phyloP scores from a whole-genome alignment of 495 filamentous ascomycete species.

The Aspergillus haitiensis region DNA sequence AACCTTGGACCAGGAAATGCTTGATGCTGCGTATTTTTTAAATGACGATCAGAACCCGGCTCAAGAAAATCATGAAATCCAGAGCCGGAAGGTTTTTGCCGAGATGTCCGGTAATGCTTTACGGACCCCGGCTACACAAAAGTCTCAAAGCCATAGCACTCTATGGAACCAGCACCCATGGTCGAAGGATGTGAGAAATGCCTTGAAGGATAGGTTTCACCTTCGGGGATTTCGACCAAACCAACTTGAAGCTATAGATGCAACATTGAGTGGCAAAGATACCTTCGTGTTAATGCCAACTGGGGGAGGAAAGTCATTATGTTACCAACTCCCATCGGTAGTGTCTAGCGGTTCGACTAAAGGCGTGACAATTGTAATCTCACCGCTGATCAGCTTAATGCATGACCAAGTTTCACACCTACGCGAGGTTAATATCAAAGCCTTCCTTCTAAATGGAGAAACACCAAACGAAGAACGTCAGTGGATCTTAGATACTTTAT shows the following conservation, averaged over 20 bases:
- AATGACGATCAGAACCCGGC: constrained; percentile 45
- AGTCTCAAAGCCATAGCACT: constrained; percentile 36
- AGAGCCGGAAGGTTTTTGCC: constrained; percentile 49
- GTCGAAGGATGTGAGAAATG: constrained; percentile 81
- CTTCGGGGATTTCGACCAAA: constrained; percentile 84
- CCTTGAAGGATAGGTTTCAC: constrained; percentile 75
- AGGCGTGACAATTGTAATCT: constrained; percentile 90
- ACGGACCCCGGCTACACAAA: constrained; percentile 34
- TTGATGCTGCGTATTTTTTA: constrained; percentile 59
- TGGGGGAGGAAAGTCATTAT: constrained; percentile 93
- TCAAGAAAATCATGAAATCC: constrained; percentile 26
- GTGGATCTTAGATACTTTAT: constrained; percentile 60
- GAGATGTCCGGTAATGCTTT: constrained; percentile 56
- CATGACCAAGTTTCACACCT: constrained; percentile 90
- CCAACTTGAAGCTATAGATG: constrained; percentile 94
- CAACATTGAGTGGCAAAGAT: constrained; percentile 82
- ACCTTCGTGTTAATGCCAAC: constrained; percentile 97
- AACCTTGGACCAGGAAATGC: constrained; percentile 68
- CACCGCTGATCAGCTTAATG: constrained; percentile 95
- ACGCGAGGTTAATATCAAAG: constrained; percentile 69
- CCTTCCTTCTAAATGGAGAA: constrained; percentile 77
- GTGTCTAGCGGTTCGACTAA: constrained; percentile 75
- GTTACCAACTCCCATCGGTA: constrained; percentile 91
- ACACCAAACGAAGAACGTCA: constrained; percentile 53
- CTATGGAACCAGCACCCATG: constrained; percentile 59